Evolutionary conservation across 2,329 filamentous ascomycete genomes (phyloP).

Genomic region (Trichoderma pleuroti): DNA sequence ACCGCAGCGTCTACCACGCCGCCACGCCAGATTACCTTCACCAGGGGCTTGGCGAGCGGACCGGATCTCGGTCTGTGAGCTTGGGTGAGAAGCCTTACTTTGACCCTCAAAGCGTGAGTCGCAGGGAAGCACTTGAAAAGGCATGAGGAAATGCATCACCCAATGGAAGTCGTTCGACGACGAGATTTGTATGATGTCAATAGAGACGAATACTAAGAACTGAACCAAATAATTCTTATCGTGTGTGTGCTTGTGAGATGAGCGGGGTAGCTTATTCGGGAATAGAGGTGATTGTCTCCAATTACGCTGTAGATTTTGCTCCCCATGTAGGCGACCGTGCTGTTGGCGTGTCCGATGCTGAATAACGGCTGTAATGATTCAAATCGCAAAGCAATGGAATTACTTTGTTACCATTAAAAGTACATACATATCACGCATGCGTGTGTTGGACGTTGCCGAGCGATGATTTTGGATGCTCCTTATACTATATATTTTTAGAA

Average conservation of each 20-base stretch:
- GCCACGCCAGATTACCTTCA: constrained; percentile 58
- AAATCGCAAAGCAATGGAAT: neutral
- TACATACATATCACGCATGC: neutral
- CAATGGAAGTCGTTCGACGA: neutral
- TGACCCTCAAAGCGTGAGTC: constrained; percentile 36
- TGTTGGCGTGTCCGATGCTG: neutral
- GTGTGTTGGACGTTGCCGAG: neutral
- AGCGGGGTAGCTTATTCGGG: neutral
- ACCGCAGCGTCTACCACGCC: constrained; percentile 48
- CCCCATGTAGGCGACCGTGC: neutral
- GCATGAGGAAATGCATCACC: neutral
- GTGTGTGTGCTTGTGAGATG: neutral
- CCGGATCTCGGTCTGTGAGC: constrained; percentile 41
- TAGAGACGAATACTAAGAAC: neutral
- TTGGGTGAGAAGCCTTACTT: constrained; percentile 44
- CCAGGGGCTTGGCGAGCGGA: constrained; percentile 38
- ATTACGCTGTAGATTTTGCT: neutral
- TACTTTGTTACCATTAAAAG: neutral
- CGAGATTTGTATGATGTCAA: neutral
- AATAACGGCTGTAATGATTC: neutral
- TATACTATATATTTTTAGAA: neutral
- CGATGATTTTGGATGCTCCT: too few species aligned
- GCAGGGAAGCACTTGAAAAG: constrained; percentile 32
- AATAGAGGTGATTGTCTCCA: neutral
- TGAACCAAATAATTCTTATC: neutral